A percentile compares a stretch with the other conserved stretches of the same genome.
Conservation (phyloP, 2,329 filamentous ascomycete genomes). For the Cryoendolithus antarcticus region DNA sequence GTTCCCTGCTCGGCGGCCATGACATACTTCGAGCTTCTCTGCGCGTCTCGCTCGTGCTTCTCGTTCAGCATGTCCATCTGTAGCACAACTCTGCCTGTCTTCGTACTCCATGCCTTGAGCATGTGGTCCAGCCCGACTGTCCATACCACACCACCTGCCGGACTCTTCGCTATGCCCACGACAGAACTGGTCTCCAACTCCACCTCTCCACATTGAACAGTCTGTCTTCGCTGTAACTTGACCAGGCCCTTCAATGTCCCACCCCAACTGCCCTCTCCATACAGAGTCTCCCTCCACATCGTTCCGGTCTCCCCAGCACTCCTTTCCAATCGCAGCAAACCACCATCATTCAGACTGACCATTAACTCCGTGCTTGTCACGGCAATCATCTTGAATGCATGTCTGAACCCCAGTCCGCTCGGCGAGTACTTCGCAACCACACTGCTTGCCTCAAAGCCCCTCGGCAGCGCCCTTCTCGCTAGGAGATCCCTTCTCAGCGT, state of each 20-base stretch:
- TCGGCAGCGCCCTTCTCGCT: constrained; percentile 41
- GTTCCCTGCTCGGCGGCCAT: constrained; percentile 70
- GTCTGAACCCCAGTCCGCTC: constrained; percentile 62
- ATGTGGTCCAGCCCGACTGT: constrained; percentile 83
- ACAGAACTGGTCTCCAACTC: constrained; percentile 58
- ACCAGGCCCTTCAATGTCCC: constrained; percentile 51
- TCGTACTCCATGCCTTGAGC: constrained; percentile 75
- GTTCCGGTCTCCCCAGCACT: constrained; percentile 41
- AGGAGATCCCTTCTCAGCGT: constrained; percentile 73
- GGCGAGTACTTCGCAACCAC: constrained; percentile 65
- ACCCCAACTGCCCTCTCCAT: constrained; percentile 59
- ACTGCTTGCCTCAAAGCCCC: constrained; percentile 62
- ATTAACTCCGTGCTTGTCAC: constrained; percentile 64
- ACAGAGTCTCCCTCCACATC: constrained; percentile 58
- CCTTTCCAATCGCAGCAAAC: constrained; percentile 58
- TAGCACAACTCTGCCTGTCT: constrained; percentile 64
- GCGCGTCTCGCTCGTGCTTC: constrained; percentile 32
- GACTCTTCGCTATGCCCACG: constrained; percentile 42
- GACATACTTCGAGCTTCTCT: constrained; percentile 40
- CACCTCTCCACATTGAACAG: constrained; percentile 49
- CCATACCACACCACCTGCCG: constrained; percentile 47
- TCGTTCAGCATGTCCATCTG: constrained; percentile 67
- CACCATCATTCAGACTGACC: constrained; percentile 69
- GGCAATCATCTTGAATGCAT: constrained; percentile 69
- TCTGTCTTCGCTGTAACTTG: constrained; percentile 53